phyloP scores from a whole-genome alignment of 2,329 filamentous ascomycete species.

The Chaetomium olivaceum region DNA sequence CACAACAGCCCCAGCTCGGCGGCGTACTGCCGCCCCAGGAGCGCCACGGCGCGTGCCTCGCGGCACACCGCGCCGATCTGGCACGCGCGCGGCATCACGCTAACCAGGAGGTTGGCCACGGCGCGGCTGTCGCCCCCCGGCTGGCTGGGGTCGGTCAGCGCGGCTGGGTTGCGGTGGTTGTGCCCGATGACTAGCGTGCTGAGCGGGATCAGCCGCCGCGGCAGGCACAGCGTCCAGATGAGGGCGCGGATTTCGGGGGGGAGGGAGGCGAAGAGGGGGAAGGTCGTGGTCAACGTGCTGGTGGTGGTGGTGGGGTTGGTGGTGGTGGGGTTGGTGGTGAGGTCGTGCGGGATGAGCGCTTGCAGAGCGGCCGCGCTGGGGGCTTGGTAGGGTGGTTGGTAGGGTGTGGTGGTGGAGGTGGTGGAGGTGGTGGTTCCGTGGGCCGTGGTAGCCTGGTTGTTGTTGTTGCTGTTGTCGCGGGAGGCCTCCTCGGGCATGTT shows the following conservation, averaged over 20 bases:
- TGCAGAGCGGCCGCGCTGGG: too few species aligned
- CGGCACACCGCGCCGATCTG: slow-evolving; percentile 1
- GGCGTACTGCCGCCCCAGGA: background rate
- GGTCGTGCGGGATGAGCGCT: too few species aligned
- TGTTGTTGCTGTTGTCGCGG: background rate
- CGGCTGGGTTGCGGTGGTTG: background rate
- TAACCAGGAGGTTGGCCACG: background rate
- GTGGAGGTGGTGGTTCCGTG: too few species aligned
- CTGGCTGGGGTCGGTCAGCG: background rate
- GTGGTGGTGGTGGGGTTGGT: background rate
- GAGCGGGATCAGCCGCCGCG: slow-evolving; percentile 1
- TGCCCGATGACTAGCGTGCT: slow-evolving; percentile 1
- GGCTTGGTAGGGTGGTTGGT: too few species aligned
- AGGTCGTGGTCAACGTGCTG: background rate
- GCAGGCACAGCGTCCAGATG: slow-evolving; percentile 22
- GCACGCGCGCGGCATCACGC: background rate
- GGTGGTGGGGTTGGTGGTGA: background rate
- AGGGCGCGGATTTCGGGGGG: slow-evolving; percentile 12
- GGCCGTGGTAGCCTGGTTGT: too few species aligned
- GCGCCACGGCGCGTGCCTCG: background rate
- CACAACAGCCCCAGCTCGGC: background rate
- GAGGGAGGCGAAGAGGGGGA: slow-evolving; percentile 9
- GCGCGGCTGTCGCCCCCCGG: background rate
- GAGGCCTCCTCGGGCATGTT: background rate
- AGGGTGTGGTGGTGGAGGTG: too few species aligned